Evolutionary conservation across 768 basidiomycete genomes (phyloP).

Genomic region (Sistotremastrum suecicum): DNA sequence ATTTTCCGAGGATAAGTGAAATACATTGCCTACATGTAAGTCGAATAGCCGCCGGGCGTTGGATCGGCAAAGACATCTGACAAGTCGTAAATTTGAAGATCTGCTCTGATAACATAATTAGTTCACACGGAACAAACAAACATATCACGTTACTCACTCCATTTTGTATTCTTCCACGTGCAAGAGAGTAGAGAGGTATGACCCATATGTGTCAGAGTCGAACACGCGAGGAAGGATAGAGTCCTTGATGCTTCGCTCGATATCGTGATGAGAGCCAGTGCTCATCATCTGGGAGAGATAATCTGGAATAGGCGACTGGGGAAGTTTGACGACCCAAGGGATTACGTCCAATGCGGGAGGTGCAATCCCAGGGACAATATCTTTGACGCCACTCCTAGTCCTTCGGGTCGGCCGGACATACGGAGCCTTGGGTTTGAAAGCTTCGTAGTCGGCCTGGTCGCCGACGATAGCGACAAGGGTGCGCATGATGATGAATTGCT

Average conservation of each 20-base stretch:
- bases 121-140: constrained; percentile 17
- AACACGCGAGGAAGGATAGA: constrained; percentile 23
- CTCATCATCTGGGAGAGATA: constrained; percentile 23
- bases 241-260: constrained; percentile 13
- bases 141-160: constrained; percentile 18
- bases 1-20: not conserved
- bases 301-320: constrained; percentile 11
- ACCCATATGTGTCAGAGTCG: constrained; percentile 25
- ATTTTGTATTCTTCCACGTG: constrained; percentile 37
- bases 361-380: constrained; percentile 13
- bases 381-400: constrained; percentile 6
- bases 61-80: constrained; percentile 19
- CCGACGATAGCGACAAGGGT: constrained; percentile 33
- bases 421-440: constrained; percentile 29
- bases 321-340: constrained; percentile 6
- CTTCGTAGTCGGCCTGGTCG: constrained; percentile 31
- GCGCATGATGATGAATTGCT: constrained; percentile 34
- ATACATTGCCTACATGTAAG: constrained; percentile 19
- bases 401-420: constrained; percentile 19
- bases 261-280: constrained; percentile 15
- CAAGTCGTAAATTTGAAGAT: constrained; percentile 23
- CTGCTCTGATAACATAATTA: constrained; percentile 16
- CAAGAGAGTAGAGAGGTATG: constrained; percentile 30
- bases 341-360: constrained; percentile 9
- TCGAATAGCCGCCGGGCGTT: constrained; percentile 25